Conservation (phyloP, 768 basidiomycete genomes). For the Boletus pseudo-olivaceus region DNA sequence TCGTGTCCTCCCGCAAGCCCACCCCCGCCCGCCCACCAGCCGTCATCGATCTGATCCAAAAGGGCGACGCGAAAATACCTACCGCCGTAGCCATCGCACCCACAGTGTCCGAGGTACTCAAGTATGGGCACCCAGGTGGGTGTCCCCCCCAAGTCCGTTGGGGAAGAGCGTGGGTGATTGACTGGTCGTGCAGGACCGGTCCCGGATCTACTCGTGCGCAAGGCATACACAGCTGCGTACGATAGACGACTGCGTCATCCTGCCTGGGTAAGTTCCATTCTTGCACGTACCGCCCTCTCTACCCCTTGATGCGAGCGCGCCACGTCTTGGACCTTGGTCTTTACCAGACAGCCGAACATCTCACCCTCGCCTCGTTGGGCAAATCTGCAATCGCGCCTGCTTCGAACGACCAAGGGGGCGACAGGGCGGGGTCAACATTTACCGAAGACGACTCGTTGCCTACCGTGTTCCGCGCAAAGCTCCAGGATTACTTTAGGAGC, state of each 20-base stretch:
- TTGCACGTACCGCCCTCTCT: too few species aligned
- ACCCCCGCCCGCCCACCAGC: constrained; percentile 21
- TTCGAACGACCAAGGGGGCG: constrained; percentile 46
- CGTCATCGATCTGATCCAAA: constrained; percentile 44
- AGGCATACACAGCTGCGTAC: constrained; percentile 86
- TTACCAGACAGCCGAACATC: constrained; percentile 87
- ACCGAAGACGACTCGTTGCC: constrained; percentile 81
- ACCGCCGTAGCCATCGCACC: constrained; percentile 24
- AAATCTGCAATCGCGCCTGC: constrained; percentile 38
- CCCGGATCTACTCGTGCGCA: constrained; percentile 71
- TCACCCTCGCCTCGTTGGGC: constrained; percentile 74
- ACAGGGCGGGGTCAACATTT: constrained; percentile 76
- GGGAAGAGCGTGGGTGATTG: background rate
- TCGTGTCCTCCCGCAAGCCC: constrained; percentile 36
- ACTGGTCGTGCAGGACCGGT: constrained; percentile 66
- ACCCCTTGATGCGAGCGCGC: background rate
- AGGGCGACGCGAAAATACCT: constrained; percentile 43
- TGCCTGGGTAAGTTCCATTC: constrained; percentile 66
- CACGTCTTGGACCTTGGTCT: background rate
- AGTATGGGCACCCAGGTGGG: constrained; percentile 30
- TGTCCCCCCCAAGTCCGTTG: background rate
- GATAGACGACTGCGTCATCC: constrained; percentile 89
- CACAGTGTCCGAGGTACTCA: constrained; percentile 46
- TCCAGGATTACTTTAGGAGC: constrained; percentile 88
- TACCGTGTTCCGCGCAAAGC: constrained; percentile 68